phyloP scores from a whole-genome alignment of 805 yeast species.

The Jamesozyma rosinii region DNA sequence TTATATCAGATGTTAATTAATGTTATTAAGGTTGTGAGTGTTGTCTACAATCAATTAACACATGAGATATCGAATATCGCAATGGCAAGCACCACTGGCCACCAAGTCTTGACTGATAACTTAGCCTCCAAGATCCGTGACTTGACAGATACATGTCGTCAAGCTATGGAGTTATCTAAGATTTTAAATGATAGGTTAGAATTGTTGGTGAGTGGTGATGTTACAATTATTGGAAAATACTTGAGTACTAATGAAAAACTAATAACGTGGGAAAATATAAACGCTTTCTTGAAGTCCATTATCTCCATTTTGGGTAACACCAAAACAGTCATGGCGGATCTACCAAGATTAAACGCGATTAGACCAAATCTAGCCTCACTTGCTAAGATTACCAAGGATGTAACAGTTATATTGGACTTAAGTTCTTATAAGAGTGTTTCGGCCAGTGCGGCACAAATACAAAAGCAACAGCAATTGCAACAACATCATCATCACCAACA shows the following conservation, averaged over 20 bases:
- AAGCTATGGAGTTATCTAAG: slow-evolving; percentile 76
- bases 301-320: slow-evolving; percentile 78
- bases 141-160: slow-evolving; percentile 63
- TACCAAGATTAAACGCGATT: slow-evolving; percentile 70
- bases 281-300: slow-evolving; percentile 70
- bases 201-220: slow-evolving; percentile 32
- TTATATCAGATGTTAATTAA: slow-evolving; percentile 53
- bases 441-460: slow-evolving; percentile 11
- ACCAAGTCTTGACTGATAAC: slow-evolving; percentile 29
- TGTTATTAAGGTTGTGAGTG: slow-evolving; percentile 61
- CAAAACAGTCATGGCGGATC: slow-evolving; percentile 69
- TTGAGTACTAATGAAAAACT: slow-evolving; percentile 45
- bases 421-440: slow-evolving; percentile 40
- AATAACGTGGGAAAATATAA: slow-evolving; percentile 77
- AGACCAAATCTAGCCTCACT: slow-evolving; percentile 70
- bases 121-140: slow-evolving; percentile 60
- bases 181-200: slow-evolving; percentile 48
- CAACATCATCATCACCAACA: slow-evolving; percentile 6
- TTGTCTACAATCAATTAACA: slow-evolving; percentile 68
- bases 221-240: slow-evolving; percentile 25
- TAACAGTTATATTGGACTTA: slow-evolving; percentile 73
- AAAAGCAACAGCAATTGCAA: slow-evolving; percentile 12
- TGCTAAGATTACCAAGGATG: slow-evolving; percentile 84
- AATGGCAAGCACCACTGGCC: slow-evolving; percentile 38
- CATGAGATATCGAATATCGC: slow-evolving; percentile 60